Evolutionary conservation across 2,329 filamentous ascomycete genomes (phyloP).

Genomic region (Massarina eburnea): DNA sequence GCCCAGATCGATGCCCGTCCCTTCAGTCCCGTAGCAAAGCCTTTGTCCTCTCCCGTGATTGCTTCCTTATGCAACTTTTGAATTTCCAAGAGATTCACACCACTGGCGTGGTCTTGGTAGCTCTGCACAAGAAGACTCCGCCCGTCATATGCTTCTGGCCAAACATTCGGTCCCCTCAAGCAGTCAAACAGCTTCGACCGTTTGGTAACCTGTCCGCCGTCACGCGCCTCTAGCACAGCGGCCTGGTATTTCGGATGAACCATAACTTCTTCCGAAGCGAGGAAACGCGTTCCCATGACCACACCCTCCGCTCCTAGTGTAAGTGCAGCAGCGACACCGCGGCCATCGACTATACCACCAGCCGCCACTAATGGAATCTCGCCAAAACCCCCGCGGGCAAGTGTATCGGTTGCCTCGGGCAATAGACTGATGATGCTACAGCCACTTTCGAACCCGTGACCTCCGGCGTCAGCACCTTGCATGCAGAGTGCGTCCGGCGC

Average conservation of each 20-base stretch:
- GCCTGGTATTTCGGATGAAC: constrained; percentile 50
- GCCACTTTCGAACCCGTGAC: constrained; percentile 61
- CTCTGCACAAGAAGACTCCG: constrained; percentile 59
- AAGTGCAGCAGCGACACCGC: constrained; percentile 60
- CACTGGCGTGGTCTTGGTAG: constrained; percentile 43
- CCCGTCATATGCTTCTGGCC: constrained; percentile 62
- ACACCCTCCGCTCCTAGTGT: constrained; percentile 57
- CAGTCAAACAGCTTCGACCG: constrained; percentile 55
- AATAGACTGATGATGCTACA: constrained; percentile 60
- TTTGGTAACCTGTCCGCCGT: constrained; percentile 55
- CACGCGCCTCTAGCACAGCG: constrained; percentile 49
- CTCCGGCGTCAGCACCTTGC: constrained; percentile 66
- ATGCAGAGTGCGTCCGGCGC: constrained; percentile 61
- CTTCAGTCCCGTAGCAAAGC: constrained; percentile 53
- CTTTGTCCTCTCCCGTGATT: constrained; percentile 49
- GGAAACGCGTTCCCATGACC: constrained; percentile 66
- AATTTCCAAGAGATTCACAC: constrained; percentile 47
- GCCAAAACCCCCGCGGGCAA: constrained; percentile 37
- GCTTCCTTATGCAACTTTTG: constrained; percentile 50
- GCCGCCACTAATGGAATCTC: constrained; percentile 53
- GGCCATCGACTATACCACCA: constrained; percentile 62
- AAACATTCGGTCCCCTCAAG: constrained; percentile 58
- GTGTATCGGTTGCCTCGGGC: constrained; percentile 57
- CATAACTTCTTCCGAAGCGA: constrained; percentile 54
- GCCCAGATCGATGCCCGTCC: constrained; percentile 60